Conservation (phyloP, 441 rosid species). For the Mallotus repandus region DNA sequence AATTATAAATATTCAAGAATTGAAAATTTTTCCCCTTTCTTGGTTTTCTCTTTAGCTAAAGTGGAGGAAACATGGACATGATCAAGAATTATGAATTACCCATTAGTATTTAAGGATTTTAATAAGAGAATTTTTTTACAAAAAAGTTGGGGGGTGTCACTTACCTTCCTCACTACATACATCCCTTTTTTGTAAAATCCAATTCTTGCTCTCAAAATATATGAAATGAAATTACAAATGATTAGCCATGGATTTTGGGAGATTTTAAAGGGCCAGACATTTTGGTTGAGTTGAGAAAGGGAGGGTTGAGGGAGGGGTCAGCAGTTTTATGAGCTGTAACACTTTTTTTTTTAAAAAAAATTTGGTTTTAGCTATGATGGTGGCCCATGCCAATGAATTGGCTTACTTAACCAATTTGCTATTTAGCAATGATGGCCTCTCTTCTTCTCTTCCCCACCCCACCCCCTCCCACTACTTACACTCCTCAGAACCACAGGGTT, state of each 20-base stretch:
- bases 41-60: not conserved
- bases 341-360: not conserved
- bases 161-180: not conserved
- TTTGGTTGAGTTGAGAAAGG: constrained; percentile 5
- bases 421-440: constrained; percentile 38
- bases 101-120: constrained; percentile 13
- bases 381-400: constrained; percentile 43
- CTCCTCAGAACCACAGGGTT: constrained; percentile 9
- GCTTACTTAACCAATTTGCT: constrained; percentile 23
- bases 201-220: not conserved
- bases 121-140: not conserved
- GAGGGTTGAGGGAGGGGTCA: not conserved
- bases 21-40: constrained; percentile 22
- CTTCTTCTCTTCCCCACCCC: constrained; percentile 12
- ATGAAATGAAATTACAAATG: constrained; percentile 31
- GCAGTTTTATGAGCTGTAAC: constrained; percentile 22
- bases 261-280: constrained; percentile 16
- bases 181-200: not conserved
- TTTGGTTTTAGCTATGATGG: constrained; percentile 29
- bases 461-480: not conserved
- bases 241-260: constrained; percentile 43
- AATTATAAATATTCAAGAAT: not conserved
- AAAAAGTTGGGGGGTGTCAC: not conserved
- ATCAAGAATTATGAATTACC: constrained; percentile 11
- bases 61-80: not conserved